phyloP scores from a whole-genome alignment of 192 early-diverging fungal species.

The Backusella circina region DNA sequence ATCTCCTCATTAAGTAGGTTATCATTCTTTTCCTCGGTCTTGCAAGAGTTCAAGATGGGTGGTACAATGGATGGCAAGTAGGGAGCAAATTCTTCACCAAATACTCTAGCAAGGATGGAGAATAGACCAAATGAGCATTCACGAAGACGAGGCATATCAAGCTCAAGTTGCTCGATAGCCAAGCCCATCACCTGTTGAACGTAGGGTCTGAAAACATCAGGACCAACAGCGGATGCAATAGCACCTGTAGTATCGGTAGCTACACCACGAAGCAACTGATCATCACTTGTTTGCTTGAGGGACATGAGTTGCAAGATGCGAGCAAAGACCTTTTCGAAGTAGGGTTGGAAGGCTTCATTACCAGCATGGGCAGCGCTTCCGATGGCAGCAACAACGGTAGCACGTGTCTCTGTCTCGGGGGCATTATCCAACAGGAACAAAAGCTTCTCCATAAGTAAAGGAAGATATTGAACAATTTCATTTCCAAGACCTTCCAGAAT shows the following conservation, averaged over 20 bases:
- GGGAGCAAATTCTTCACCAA: conserved; percentile 76
- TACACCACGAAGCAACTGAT: conserved; percentile 77
- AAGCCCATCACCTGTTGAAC: conserved; percentile 70
- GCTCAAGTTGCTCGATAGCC: conserved; percentile 72
- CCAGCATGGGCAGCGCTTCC: conserved; percentile 89
- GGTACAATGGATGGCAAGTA: conserved; percentile 78
- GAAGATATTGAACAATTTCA: conserved; percentile 76
- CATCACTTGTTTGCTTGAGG: conserved; percentile 62
- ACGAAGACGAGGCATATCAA: conserved; percentile 68
- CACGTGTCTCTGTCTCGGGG: conserved; percentile 60
- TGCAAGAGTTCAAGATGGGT: conserved; percentile 72
- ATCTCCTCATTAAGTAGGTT: conserved; percentile 26
- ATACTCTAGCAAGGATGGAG: conserved; percentile 76
- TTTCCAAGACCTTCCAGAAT: conserved; percentile 82
- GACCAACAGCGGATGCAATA: conserved; percentile 85
- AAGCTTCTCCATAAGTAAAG: conserved; percentile 78
- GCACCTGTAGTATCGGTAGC: conserved; percentile 84
- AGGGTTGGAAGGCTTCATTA: conserved; percentile 65
- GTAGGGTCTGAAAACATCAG: conserved; percentile 75
- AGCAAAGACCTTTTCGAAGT: conserved; percentile 69
- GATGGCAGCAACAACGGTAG: conserved; percentile 79
- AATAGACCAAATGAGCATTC: conserved; percentile 88
- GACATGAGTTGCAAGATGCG: conserved; percentile 71
- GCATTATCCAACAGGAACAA: conserved; percentile 68
- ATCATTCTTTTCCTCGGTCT: conserved; percentile 64